Conservation (phyloP, 2,329 filamentous ascomycete species). For the Diaporthe destruens region DNA sequence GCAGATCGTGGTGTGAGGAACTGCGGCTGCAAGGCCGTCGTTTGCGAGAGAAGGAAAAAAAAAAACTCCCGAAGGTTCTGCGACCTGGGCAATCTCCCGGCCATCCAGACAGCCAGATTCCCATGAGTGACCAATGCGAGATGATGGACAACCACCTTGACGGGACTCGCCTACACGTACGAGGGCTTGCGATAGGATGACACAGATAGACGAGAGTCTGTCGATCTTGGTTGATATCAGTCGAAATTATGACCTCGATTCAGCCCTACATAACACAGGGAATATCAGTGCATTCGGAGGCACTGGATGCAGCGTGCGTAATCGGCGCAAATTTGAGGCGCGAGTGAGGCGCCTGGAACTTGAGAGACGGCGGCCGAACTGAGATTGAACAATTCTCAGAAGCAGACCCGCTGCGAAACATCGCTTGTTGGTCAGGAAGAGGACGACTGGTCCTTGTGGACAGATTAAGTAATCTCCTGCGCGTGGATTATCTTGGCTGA, state of each 20-base stretch:
- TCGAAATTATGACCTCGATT: slow-evolving; percentile 8
- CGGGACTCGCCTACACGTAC: slow-evolving; percentile 40
- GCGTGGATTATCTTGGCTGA: slow-evolving; percentile 22
- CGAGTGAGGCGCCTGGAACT: background rate
- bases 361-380: background rate
- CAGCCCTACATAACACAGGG: slow-evolving; percentile 27
- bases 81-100: slow-evolving; percentile 1
- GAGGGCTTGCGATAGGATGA: slow-evolving; percentile 23
- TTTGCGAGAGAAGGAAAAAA: background rate
- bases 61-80: background rate
- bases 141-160: slow-evolving; percentile 6
- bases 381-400: background rate
- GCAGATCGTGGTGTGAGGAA: slow-evolving; percentile 8
- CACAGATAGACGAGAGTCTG: slow-evolving; percentile 30
- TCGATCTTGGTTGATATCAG: slow-evolving; percentile 20
- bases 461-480: background rate
- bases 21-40: slow-evolving; percentile 12
- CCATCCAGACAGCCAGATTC: slow-evolving; percentile 18
- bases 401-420: background rate
- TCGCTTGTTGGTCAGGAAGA: background rate
- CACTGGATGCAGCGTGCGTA: background rate
- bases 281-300: slow-evolving; percentile 11
- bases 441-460: background rate
- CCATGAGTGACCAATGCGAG: slow-evolving; percentile 2
- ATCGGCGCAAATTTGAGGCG: background rate